Conservation (phyloP, 1,284 basidiomycete species). For the Neolentinus lepideus region DNA sequence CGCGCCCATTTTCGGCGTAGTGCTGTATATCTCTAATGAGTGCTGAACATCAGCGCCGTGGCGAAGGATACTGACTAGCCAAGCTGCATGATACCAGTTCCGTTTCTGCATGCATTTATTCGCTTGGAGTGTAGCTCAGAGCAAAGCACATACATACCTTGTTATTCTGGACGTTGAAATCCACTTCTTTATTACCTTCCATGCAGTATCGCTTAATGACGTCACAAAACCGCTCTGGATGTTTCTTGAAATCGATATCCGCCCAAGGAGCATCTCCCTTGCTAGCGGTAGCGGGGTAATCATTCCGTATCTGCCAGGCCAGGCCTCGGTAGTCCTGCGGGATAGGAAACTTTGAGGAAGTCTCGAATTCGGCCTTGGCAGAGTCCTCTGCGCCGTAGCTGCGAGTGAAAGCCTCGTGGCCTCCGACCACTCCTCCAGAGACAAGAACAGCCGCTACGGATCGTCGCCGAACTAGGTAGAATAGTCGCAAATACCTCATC, state of each 20-base stretch:
- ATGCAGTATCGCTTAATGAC: background rate
- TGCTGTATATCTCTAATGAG: background rate
- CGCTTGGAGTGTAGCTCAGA: background rate
- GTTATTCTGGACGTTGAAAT: background rate
- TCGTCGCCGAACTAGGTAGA: background rate
- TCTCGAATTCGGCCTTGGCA: background rate
- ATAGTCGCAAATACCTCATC: background rate
- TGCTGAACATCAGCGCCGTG: background rate
- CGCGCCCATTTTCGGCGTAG: background rate
- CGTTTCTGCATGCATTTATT: background rate
- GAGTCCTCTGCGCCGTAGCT: background rate
- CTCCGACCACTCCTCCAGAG: background rate
- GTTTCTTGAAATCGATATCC: background rate
- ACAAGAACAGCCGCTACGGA: background rate
- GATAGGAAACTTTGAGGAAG: background rate
- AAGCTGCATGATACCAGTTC: conserved; percentile 1
- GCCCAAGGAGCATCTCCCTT: background rate
- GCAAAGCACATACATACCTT: background rate
- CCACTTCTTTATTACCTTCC: background rate
- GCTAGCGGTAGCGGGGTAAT: background rate
- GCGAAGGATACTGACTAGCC: background rate
- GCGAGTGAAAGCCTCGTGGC: background rate
- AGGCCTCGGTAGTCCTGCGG: background rate
- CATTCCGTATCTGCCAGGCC: background rate
- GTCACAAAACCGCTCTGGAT: background rate